These are phyloP conservation scores for Monosporozyma aerobia DNA, from an alignment of 805 yeast genomes.

Conservation along the genomic window DNA sequence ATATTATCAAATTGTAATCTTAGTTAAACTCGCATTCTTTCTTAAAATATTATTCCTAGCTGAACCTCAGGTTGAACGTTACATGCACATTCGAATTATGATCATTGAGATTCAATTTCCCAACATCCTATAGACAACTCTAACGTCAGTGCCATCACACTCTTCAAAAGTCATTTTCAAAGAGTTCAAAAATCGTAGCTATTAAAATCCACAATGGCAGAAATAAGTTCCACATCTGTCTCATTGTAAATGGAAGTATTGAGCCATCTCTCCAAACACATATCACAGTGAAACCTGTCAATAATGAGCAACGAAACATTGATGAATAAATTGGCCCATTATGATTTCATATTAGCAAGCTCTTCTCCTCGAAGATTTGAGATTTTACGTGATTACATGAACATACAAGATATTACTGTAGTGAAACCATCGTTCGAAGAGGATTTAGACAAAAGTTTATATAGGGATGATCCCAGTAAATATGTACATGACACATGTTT, in stretches of 20 bases:
- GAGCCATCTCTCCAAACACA: no score
- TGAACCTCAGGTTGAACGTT: no score
- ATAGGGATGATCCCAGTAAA: slow-evolving; percentile 15
- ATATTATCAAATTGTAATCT: background rate
- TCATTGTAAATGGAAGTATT: no score
- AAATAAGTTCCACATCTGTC: no score
- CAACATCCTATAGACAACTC: no score
- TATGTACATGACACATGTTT: slow-evolving; percentile 67
- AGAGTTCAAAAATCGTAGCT: no score
- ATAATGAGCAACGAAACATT: background rate
- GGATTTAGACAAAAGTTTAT: slow-evolving; percentile 46
- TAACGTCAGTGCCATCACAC: no score
- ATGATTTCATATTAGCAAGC: slow-evolving; percentile 60
- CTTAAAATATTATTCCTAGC: no score
- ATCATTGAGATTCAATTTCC: no score
- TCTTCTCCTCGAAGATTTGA: slow-evolving; percentile 74
- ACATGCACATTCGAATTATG: no score
- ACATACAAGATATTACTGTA: slow-evolving; percentile 37
- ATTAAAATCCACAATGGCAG: no score
- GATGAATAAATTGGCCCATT: slow-evolving; percentile 2
- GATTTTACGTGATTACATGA: slow-evolving; percentile 50
- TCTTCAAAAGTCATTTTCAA: no score
- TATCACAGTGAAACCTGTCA: background rate
- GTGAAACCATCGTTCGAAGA: slow-evolving; percentile 69
- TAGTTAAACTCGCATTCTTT: background rate